Percentiles rank a stretch among this genome's conserved stretches.
phyloP scores from a whole-genome alignment of 1,284 basidiomycete genomes.

The Microbotryum lychnidis-dioicae region DNA sequence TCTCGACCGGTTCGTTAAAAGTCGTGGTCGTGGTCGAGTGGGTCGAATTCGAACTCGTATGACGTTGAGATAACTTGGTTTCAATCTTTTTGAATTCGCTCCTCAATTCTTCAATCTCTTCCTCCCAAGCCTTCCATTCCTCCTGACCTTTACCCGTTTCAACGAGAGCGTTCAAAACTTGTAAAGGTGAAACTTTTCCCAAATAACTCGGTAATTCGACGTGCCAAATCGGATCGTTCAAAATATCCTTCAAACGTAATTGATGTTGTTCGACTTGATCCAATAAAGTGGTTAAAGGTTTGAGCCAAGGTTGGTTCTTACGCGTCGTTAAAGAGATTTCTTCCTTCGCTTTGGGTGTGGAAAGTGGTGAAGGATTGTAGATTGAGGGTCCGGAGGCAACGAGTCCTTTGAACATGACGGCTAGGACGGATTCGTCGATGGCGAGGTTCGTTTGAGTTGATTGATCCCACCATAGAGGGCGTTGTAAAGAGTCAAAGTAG shows the following conservation, averaged over 20 bases:
- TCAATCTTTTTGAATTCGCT: not conserved
- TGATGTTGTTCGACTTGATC: not conserved
- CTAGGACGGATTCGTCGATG: slow-evolving; percentile 29
- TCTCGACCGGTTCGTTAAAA: not conserved
- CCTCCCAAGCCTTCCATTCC: slow-evolving; percentile 23
- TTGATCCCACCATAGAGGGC: slow-evolving; percentile 17
- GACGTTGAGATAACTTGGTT: too few relatives aligned
- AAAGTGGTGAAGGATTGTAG: slow-evolving; percentile 13
- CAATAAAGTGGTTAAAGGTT: not conserved
- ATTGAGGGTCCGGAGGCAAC: slow-evolving; percentile 16
- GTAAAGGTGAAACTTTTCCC: slow-evolving; percentile 12
- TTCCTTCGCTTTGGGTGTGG: slow-evolving; percentile 9
- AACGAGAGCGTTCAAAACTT: slow-evolving; percentile 22
- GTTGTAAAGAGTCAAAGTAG: slow-evolving; percentile 32
- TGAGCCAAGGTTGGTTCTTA: not conserved
- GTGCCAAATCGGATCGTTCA: slow-evolving; percentile 26
- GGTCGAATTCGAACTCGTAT: not conserved
- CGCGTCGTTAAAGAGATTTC: not conserved
- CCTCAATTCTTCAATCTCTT: slow-evolving; percentile 10
- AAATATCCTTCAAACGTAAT: slow-evolving; percentile 6
- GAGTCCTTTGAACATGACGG: slow-evolving; percentile 34
- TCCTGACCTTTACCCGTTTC: slow-evolving; percentile 15
- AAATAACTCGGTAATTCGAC: slow-evolving; percentile 22
- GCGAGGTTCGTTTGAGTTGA: slow-evolving; percentile 10
- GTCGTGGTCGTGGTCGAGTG: slow-evolving; percentile 14